Percentiles rank a stretch among this genome's conserved stretches.
These are phyloP conservation scores for Penicillium malachiteum DNA, from an alignment of 495 filamentous ascomycete genomes.

Conservation along the genomic window DNA sequence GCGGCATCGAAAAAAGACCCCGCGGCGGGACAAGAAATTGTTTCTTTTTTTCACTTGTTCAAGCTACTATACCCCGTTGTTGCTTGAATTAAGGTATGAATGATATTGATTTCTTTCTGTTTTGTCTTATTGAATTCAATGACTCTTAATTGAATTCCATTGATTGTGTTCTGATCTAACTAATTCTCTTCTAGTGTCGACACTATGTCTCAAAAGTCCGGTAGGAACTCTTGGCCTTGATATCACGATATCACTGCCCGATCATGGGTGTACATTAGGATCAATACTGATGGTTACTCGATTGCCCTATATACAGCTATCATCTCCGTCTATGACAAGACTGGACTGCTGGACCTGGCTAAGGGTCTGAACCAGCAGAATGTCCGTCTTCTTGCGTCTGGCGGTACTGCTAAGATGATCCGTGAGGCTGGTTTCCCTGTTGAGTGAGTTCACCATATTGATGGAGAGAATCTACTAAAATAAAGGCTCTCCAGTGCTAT, in stretches of 20 bases:
- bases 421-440: slow-evolving; percentile 92
- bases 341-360: slow-evolving; percentile 89
- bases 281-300: slow-evolving; percentile 14
- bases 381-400: slow-evolving; percentile 89
- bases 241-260: slow-evolving; percentile 21
- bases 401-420: slow-evolving; percentile 91
- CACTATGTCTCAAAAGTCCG: slow-evolving; percentile 48
- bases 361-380: slow-evolving; percentile 90
- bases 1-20: slow-evolving; percentile 23
- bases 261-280: slow-evolving; percentile 9
- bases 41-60: slow-evolving; percentile 23
- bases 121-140: not conserved
- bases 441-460: slow-evolving; percentile 57
- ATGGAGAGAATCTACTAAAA: not conserved
- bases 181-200: slow-evolving; percentile 22
- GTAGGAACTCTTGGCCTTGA: slow-evolving; percentile 28
- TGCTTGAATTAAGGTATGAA: slow-evolving; percentile 24
- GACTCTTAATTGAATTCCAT: slow-evolving; percentile 1
- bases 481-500: not conserved
- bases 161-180: not conserved
- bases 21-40: slow-evolving; percentile 24
- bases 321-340: slow-evolving; percentile 98
- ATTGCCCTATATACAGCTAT: slow-evolving; percentile 62
- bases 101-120: not conserved
- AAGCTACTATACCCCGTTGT: slow-evolving; percentile 15